Percentiles rank a stretch among this genome's conserved stretches.
phyloP scores from a whole-genome alignment of 2,329 filamentous ascomycete species.

The Trichophyton verrucosum region DNA sequence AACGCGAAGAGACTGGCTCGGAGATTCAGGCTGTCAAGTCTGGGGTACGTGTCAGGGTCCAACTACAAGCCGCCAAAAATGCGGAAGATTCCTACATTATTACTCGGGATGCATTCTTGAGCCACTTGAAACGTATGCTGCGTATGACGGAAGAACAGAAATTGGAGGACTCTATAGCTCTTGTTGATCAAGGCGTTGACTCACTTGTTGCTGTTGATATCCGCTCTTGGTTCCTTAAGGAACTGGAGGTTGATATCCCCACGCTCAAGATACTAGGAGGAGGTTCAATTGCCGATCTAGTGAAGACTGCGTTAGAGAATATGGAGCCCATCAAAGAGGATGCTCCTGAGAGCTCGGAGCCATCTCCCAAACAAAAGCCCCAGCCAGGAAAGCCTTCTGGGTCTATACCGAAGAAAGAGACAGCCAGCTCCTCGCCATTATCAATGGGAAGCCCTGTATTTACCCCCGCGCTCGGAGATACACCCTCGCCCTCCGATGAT shows the following conservation, averaged over 20 bases:
- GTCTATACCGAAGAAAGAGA: not conserved
- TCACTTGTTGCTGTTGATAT: constrained; percentile 14
- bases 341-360: not conserved
- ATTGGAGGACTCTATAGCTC: constrained; percentile 8
- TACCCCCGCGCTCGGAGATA: not conserved
- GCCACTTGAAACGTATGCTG: not conserved
- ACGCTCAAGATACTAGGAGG: constrained; percentile 10
- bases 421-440: not conserved
- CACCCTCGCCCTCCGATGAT: not conserved
- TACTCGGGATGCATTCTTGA: not conserved
- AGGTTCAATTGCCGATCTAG: not conserved
- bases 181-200: constrained; percentile 11
- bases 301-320: constrained; percentile 6
- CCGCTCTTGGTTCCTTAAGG: constrained; percentile 12
- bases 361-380: not conserved
- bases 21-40: not conserved
- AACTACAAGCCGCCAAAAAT: not conserved
- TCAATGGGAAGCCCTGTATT: not conserved
- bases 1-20: not conserved
- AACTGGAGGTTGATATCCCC: constrained; percentile 11
- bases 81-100: not conserved
- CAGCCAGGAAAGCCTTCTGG: not conserved
- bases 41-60: not conserved
- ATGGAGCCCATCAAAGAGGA: not conserved
- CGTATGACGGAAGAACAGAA: not conserved